Conservation (phyloP, 257 asterid species). For the Salvia miltiorrhiza region DNA sequence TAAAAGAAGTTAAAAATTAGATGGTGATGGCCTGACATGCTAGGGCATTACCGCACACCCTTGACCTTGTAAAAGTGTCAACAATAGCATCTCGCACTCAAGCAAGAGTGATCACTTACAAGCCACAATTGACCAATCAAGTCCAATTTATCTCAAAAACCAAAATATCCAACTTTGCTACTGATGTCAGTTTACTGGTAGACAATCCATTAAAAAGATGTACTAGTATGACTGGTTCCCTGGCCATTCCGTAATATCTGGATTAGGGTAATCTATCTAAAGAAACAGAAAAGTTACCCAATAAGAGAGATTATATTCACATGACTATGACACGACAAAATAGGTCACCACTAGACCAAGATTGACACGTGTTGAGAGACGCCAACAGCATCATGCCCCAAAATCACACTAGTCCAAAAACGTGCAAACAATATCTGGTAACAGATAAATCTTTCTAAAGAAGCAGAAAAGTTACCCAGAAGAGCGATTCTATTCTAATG, state of each 20-base stretch:
- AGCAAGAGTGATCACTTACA: background rate
- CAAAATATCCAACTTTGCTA: slow-evolving; percentile 13
- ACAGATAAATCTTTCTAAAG: background rate
- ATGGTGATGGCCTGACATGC: background rate
- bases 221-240: background rate
- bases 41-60: background rate
- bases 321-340: background rate
- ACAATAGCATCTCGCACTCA: background rate
- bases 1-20: background rate
- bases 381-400: background rate
- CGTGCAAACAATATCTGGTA: background rate
- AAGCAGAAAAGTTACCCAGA: background rate
- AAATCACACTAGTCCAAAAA: background rate
- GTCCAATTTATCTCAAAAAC: background rate
- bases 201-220: background rate
- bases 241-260: background rate
- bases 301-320: background rate
- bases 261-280: background rate
- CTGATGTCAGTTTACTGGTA: background rate
- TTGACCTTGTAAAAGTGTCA: background rate
- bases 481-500: background rate
- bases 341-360: background rate
- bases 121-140: slow-evolving; percentile 2
- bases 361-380: background rate
- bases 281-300: background rate